Base-by-base conservation (phyloP, 345 rosid genomes). In the Bruguiera gymnorhiza region DNA sequence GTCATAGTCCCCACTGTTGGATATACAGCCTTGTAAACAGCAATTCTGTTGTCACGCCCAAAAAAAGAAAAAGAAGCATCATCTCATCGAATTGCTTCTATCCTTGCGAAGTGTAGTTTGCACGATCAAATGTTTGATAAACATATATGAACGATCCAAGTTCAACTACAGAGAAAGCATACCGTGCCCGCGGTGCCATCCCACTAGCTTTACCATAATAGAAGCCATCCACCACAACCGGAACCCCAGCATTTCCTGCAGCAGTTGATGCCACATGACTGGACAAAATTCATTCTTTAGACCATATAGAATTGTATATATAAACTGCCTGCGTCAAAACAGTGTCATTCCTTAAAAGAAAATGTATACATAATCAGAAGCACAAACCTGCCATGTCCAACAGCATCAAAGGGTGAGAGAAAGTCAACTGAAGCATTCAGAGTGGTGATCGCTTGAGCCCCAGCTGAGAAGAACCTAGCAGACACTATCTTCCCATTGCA, bases 161-260 rank as follows among this genome's bases (percentile, higher is more conserved):
- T 43, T 43, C 50, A 43, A 15, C 1, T 36, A 6, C 16, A 11
- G 3, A 26, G 16, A 66, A 3, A 36, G 9, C 72, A 1, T 67
- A 93, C 98, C 96, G 80, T 52, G 98, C 91, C 15, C 86, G 80
- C 20, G 98, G 98, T 0, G 95, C 97, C 89, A 89, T 88, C 67
- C 97, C 98, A 31, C 90, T 86, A 48, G 96, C 90, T 70, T 73
- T 77, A 2, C 97, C 98, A 2, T 91, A 88, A 39, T 73, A 70
- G 83, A 82, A 88, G 48, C 94, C 91, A 73, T 88, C 81, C 34
- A 82, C 85, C 52, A 79, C 71, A 72, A 94, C 97, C 32, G 97
- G 95, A 68, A 91, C 87, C 56, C 87, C 87, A 6, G 80, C 70
- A 62, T 91, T 91, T 29, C 98, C 98, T 23, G 97, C 95, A 8